Conservation (phyloP, 495 filamentous ascomycete genomes). For the Extremus antarcticus region DNA sequence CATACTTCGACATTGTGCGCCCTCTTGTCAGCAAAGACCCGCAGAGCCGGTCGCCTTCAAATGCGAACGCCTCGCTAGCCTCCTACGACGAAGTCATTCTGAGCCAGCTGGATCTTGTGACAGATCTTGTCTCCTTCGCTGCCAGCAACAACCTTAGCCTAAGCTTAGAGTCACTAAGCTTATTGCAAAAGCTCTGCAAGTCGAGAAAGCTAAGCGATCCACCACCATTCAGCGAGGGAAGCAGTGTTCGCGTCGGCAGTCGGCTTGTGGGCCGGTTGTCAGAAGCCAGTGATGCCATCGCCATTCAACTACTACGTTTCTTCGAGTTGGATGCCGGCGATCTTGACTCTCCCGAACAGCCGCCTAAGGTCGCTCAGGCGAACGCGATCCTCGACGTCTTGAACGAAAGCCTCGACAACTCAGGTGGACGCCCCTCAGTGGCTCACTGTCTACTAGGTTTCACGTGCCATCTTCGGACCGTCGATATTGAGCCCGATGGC, state of each 20-base stretch:
- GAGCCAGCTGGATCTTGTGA: conserved; percentile 62
- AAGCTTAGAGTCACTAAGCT: conserved; percentile 60
- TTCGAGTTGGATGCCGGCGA: conserved; percentile 13
- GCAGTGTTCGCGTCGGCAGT: conserved; percentile 5
- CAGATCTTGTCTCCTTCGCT: conserved; percentile 71
- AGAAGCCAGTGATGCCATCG: conserved; percentile 1
- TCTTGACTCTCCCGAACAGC: conserved; percentile 7
- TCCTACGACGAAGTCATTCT: conserved; percentile 89
- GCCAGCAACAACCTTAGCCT: conserved; percentile 67
- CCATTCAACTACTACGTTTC: neutral
- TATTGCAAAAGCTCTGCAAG: conserved; percentile 74
- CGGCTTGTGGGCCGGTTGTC: conserved; percentile 10
- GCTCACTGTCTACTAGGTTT: conserved; percentile 90
- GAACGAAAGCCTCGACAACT: conserved; percentile 59
- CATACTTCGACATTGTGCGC: conserved; percentile 77
- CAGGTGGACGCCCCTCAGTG: conserved; percentile 63
- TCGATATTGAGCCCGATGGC: conserved; percentile 52
- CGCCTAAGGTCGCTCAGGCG: conserved; percentile 12
- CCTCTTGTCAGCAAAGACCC: conserved; percentile 56
- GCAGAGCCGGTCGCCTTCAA: conserved; percentile 34
- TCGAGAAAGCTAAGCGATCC: conserved; percentile 55
- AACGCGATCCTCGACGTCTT: conserved; percentile 62
- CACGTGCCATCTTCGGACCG: conserved; percentile 51
- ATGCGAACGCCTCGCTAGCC: conserved; percentile 61
- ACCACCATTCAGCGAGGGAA: neutral